A percentile compares a stretch with the other conserved stretches of the same genome.
Evolutionary conservation across 202 grass and related monocot genomes (phyloP).

Genomic region (Schoenoplectus triqueter): DNA sequence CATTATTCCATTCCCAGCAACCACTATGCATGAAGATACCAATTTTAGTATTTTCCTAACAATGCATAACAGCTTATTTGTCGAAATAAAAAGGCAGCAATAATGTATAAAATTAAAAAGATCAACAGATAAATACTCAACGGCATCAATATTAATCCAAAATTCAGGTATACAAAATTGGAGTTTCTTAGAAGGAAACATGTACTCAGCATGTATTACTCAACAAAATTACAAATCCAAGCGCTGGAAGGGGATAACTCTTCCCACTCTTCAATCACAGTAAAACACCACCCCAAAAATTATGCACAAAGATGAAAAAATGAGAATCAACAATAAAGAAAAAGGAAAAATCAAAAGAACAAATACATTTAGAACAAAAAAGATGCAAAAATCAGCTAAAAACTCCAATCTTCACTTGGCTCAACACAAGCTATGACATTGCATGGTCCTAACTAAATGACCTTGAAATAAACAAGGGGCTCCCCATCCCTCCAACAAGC

Average conservation of each 20-base stretch:
- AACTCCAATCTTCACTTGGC: not conserved
- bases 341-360: not conserved
- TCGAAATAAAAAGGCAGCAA: not conserved
- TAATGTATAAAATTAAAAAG: not conserved
- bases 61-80: not conserved
- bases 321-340: not conserved
- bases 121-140: not conserved
- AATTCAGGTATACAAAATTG: conserved; percentile 26
- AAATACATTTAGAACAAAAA: not conserved
- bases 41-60: not conserved
- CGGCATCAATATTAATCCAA: not conserved
- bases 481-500: no score
- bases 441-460: conserved; percentile 32
- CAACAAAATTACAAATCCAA: conserved; percentile 11
- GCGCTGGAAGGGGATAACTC: not conserved
- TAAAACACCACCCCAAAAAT: conserved; percentile 1
- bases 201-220: not conserved
- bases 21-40: not conserved
- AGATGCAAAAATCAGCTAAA: not conserved
- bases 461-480: not conserved
- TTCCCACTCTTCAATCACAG: not conserved
- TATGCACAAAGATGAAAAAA: conserved; percentile 24
- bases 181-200: not conserved
- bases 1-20: not conserved
- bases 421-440: conserved; percentile 3